Percentiles rank a stretch among this genome's conserved stretches.
Evolutionary conservation across 495 filamentous ascomycete species (phyloP).

Genomic region (Daldinia childiae): DNA sequence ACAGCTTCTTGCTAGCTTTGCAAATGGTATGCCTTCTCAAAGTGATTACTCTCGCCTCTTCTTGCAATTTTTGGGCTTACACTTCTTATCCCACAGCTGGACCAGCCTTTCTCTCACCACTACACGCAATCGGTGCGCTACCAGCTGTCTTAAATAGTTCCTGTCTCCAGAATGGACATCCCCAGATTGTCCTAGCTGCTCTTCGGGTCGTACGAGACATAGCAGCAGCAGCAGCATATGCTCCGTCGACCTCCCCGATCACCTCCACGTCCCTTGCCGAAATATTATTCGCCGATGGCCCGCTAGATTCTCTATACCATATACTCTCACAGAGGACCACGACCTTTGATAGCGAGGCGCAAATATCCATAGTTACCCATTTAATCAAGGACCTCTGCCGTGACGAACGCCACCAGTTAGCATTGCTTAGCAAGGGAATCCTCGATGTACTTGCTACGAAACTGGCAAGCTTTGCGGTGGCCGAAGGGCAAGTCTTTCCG

Average conservation of each 20-base stretch:
- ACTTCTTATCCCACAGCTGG: constrained; percentile 68
- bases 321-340: constrained; percentile 71
- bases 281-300: constrained; percentile 67
- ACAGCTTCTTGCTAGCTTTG: constrained; percentile 82
- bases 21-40: constrained; percentile 68
- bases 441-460: constrained; percentile 82
- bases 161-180: constrained; percentile 69
- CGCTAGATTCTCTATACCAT: constrained; percentile 65
- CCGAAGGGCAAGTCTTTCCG: constrained; percentile 71
- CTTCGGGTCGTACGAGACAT: constrained; percentile 79
- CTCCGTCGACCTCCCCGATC: constrained; percentile 44
- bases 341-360: constrained; percentile 62
- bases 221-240: constrained; percentile 68
- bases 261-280: constrained; percentile 61
- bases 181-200: constrained; percentile 73
- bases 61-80: constrained; percentile 29
- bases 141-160: constrained; percentile 73
- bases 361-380: constrained; percentile 72
- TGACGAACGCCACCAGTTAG: constrained; percentile 72
- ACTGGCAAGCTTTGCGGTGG: constrained; percentile 76
- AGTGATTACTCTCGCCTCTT: neutral
- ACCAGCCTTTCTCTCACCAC: constrained; percentile 75
- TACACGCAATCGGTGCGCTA: constrained; percentile 73
- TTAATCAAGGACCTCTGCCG: constrained; percentile 72
- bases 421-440: constrained; percentile 74